Percentiles rank a stretch among this genome's conserved stretches.
These are phyloP conservation scores for Wallacemonas sp. DNA, from an alignment of 208 protist genomes.

Conservation along the genomic window DNA sequence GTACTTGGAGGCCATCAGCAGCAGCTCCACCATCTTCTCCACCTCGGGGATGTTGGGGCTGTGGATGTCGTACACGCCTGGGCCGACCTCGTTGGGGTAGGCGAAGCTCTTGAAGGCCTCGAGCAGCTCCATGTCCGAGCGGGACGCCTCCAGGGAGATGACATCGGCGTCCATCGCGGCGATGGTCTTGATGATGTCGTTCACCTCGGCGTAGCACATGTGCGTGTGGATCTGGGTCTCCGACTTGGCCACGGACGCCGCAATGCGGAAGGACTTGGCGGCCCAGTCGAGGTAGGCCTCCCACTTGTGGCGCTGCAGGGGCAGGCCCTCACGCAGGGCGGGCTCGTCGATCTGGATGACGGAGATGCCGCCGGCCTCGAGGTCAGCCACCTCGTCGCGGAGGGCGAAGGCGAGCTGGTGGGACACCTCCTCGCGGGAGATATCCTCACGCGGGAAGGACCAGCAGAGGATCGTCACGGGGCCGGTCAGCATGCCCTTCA, in stretches of 20 bases:
- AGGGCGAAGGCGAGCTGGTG: constrained; percentile 82
- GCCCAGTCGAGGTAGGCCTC: constrained; percentile 83
- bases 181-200: constrained; percentile 87
- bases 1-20: constrained; percentile 54
- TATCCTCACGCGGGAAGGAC: constrained; percentile 87
- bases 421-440: constrained; percentile 44
- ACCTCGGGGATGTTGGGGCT: constrained; percentile 77
- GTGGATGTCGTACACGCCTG: constrained; percentile 93
- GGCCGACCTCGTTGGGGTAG: constrained; percentile 85
- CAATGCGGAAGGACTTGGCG: constrained; percentile 65
- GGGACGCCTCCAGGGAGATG: constrained; percentile 83
- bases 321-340: constrained; percentile 86
- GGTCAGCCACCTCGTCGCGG: constrained; percentile 86
- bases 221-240: constrained; percentile 87
- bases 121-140: constrained; percentile 81
- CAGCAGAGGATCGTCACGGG: constrained; percentile 90
- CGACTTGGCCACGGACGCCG: constrained; percentile 47
- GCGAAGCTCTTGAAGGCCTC: constrained; percentile 59
- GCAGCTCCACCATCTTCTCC: constrained; percentile 65
- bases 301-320: constrained; percentile 64
- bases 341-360: constrained; percentile 92
- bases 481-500: constrained; percentile 94
- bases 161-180: constrained; percentile 85
- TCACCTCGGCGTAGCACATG: constrained; percentile 92
- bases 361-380: constrained; percentile 66